These are phyloP conservation scores for Pseudogymnoascus sp. DNA, from an alignment of 2,329 filamentous ascomycete species.

Conservation along the genomic window DNA sequence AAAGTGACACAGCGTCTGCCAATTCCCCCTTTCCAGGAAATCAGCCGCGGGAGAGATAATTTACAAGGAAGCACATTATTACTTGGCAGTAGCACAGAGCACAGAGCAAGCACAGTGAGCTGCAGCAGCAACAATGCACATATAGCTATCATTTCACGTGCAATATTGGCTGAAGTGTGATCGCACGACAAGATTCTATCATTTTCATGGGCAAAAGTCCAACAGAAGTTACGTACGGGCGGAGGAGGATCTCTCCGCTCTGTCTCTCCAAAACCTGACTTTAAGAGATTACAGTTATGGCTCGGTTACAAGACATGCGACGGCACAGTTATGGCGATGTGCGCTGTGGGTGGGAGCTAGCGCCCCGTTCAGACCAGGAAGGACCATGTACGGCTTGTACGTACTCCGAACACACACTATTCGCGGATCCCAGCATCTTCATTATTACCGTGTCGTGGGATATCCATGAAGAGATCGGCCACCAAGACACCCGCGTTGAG, in stretches of 20 bases:
- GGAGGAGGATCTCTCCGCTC: neutral
- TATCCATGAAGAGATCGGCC: slow-evolving; percentile 3
- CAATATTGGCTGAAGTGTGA: neutral
- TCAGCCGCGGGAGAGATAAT: neutral
- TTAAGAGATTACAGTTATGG: neutral
- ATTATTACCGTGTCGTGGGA: slow-evolving; percentile 10
- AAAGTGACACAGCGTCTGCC: slow-evolving; percentile 2
- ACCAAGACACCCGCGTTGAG: slow-evolving; percentile 8
- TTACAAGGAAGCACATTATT: neutral
- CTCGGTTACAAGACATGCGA: neutral
- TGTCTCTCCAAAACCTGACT: neutral
- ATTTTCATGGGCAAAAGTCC: neutral
- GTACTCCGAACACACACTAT: neutral
- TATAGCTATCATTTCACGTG: slow-evolving; percentile 11
- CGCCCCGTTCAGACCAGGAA: neutral
- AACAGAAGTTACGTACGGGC: neutral
- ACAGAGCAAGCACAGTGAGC: neutral
- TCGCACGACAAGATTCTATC: slow-evolving; percentile 7
- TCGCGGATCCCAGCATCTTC: neutral
- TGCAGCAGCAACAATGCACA: slow-evolving; percentile 4
- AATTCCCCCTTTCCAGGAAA: slow-evolving; percentile 7
- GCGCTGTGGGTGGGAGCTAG: neutral
- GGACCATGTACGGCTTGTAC: slow-evolving; percentile 6
- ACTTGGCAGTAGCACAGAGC: slow-evolving; percentile 6
- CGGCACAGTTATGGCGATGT: neutral